These are phyloP conservation scores for Capsicum baccatum DNA, from an alignment of 257 asterid genomes.

Conservation along the genomic window DNA sequence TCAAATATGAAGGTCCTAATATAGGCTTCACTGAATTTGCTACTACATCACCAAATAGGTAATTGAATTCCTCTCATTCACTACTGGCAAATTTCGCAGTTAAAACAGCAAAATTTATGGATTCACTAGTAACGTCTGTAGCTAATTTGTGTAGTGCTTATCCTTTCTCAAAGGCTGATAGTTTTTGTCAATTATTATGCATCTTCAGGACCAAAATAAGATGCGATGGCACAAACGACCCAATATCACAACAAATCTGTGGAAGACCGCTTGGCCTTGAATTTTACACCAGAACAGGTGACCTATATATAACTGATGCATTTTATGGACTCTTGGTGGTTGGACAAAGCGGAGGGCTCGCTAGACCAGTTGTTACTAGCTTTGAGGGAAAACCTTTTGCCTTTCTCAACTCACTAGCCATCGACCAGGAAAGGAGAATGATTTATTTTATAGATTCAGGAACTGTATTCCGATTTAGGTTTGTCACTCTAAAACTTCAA, in stretches of 20 bases:
- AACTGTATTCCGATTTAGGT: neutral
- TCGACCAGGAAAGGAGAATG: neutral
- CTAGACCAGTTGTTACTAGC: conserved; percentile 3
- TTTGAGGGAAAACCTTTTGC: neutral
- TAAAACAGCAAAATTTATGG: neutral
- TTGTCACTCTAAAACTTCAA: neutral
- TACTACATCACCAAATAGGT: conserved; percentile 28
- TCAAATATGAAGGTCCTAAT: conserved; percentile 38
- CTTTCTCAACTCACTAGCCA: neutral
- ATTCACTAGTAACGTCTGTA: neutral
- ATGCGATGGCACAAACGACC: conserved; percentile 18
- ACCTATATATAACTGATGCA: conserved; percentile 18
- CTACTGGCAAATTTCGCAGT: too few relatives aligned
- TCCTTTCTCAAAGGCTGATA: neutral
- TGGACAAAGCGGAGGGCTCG: conserved; percentile 13
- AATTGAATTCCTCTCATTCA: neutral
- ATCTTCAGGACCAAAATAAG: neutral
- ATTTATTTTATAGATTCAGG: conserved; percentile 18
- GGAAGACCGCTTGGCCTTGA: conserved; percentile 1
- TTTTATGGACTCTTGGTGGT: conserved; percentile 11
- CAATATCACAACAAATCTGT: neutral
- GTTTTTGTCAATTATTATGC: neutral
- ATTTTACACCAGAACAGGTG: neutral
- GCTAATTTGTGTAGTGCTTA: neutral
- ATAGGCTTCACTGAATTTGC: conserved; percentile 25